phyloP scores from a whole-genome alignment of 208 protist species.

The Trichomonas vaginalis region DNA sequence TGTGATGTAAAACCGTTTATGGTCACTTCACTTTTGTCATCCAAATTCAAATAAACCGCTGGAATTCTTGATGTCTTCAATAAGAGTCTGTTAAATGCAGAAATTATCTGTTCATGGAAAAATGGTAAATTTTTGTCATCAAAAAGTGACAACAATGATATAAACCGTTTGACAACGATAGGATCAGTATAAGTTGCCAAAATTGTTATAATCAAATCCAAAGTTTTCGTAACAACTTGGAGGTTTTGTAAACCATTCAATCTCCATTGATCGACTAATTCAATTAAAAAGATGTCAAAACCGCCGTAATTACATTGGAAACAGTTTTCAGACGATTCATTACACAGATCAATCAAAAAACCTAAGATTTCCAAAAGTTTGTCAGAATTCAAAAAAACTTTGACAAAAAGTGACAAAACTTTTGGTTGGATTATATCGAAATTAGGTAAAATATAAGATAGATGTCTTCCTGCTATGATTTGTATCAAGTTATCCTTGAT shows the following conservation, averaged over 20 bases:
- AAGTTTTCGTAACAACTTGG: no score
- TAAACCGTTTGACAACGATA: not conserved
- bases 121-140: not conserved
- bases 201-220: not conserved
- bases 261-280: not conserved
- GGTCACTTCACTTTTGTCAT: not conserved
- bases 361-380: not conserved
- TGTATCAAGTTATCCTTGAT: not conserved
- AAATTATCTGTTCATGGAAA: not conserved
- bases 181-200: not conserved
- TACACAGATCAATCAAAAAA: not conserved
- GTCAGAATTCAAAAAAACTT: not conserved
- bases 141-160: not conserved
- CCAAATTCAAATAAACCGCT: not conserved
- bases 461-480: not conserved
- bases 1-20: not conserved
- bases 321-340: not conserved
- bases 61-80: not conserved
- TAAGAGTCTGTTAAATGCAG: not conserved
- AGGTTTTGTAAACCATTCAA: not conserved
- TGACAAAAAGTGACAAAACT: not conserved
- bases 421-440: not conserved
- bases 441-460: not conserved
- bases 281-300: not conserved
- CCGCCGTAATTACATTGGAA: not conserved